These are phyloP conservation scores for Ascochyta rabiei DNA, from an alignment of 2,329 filamentous ascomycete species.

Conservation along the genomic window DNA sequence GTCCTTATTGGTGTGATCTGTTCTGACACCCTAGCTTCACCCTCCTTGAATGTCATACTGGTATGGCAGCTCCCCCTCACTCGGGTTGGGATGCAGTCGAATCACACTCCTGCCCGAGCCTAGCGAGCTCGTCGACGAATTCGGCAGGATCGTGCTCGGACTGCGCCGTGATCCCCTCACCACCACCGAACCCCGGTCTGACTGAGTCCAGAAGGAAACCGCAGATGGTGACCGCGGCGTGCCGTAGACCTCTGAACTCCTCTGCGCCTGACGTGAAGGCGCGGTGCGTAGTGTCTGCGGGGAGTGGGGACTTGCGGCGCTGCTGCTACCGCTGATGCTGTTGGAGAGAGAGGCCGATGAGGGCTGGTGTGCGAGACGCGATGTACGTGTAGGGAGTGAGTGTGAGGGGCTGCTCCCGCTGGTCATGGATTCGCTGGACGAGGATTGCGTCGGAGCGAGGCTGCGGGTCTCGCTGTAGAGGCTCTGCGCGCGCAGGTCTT, in stretches of 20 bases:
- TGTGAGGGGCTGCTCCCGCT: slow-evolving; percentile 28
- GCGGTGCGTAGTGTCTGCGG: slow-evolving; percentile 42
- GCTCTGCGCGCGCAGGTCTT: slow-evolving; percentile 44
- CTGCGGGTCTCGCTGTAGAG: slow-evolving; percentile 39
- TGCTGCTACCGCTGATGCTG: slow-evolving; percentile 13
- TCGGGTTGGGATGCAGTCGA: slow-evolving; percentile 31
- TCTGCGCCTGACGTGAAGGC: slow-evolving; percentile 31
- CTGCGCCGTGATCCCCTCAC: slow-evolving; percentile 29
- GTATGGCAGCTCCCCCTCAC: slow-evolving; percentile 42
- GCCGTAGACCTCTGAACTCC: slow-evolving; percentile 29
- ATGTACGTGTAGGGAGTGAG: slow-evolving; percentile 34
- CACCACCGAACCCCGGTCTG: slow-evolving; percentile 36
- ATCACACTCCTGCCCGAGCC: slow-evolving; percentile 38
- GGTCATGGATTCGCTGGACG: slow-evolving; percentile 12
- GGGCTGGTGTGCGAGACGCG: slow-evolving; percentile 29
- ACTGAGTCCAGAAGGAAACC: slow-evolving; percentile 26
- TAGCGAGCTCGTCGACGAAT: slow-evolving; percentile 40
- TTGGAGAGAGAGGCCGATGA: slow-evolving; percentile 30
- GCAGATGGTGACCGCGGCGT: slow-evolving; percentile 34
- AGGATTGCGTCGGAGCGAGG: slow-evolving; percentile 41
- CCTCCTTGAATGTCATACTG: slow-evolving; percentile 33
- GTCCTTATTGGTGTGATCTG: background rate
- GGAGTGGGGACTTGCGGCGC: slow-evolving; percentile 19
- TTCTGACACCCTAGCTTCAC: slow-evolving; percentile 8
- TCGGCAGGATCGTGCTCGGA: slow-evolving; percentile 39